Base-by-base conservation (phyloP, 768 basidiomycete species). In the Clavulina sp. region DNA sequence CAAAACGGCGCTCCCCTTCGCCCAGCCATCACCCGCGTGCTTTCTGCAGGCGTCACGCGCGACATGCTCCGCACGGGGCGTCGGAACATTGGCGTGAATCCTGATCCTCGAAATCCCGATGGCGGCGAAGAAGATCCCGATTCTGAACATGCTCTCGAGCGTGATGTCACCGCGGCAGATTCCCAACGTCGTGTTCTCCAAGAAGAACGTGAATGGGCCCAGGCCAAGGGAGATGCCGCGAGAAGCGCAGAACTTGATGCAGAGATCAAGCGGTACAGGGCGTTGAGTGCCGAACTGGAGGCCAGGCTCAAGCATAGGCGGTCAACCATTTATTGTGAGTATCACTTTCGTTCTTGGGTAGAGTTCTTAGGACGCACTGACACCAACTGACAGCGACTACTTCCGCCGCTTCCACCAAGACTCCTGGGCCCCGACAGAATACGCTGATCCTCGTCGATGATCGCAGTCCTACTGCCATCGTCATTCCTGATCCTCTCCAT, bases 151-250 rank as follows among this genome's bases (percentile, higher is more conserved):
- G 69, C 75, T 13, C 71, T 89, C 21, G 74, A 84, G 46, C 77
- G 83, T 44, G 75, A 82, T 26, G 85, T 85, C 5, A 79, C 82
- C 19, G 65, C 85, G 53, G 85, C 86, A 24, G 86, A 86, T 58
- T 84, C 78, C 54, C 84, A 89, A 64, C 75, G 82, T 19, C 73
- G 86, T 36, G 72, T 84, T 51, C 83, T 78, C 67, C 83, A 78
- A 68, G 86, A 89, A 65, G 86, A 89, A 65, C 73, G 77, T 57
- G 84, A 86, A 62, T 89, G 86, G 86, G 86, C 86, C 0, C 61
- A 80, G 34, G 81, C 81, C 19, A 78, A 81, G 61, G 84, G 84
- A 0, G 85, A 89, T 60, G 54, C 68, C 41, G 77, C 82, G 5
- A 74, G 84, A 43, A 84, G 84, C 29, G 68, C 72, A 26, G 79